A percentile compares a stretch with the other conserved stretches of the same genome.
These are phyloP conservation scores for Yamadazyma sp. DNA, from an alignment of 805 yeast genomes.

Conservation along the genomic window DNA sequence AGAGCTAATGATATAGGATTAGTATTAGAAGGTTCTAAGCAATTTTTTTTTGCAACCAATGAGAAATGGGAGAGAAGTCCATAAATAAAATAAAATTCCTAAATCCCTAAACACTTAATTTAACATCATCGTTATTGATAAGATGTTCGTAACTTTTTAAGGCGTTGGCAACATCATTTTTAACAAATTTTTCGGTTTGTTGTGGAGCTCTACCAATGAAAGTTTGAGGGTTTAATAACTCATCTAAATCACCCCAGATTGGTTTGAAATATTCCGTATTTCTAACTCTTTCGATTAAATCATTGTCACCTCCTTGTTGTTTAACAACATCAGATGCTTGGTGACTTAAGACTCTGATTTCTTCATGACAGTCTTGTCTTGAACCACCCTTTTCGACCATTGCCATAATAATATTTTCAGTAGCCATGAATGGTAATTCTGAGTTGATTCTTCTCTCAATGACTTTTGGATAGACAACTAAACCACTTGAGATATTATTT, in stretches of 20 bases:
- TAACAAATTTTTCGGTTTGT: conserved; percentile 92
- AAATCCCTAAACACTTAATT: conserved; percentile 66
- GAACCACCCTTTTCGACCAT: conserved; percentile 98
- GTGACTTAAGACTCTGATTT: conserved; percentile 93
- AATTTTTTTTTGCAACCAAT: no score
- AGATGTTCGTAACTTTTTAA: conserved; percentile 59
- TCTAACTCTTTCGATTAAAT: conserved; percentile 83
- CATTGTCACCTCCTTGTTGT: conserved; percentile 98
- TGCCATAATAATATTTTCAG: conserved; percentile 98
- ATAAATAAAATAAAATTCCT: no score
- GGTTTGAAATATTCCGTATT: conserved; percentile 81
- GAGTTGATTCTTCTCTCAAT: conserved; percentile 93
- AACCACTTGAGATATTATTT: conserved; percentile 88
- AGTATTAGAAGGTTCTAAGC: no score
- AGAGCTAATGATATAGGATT: no score
- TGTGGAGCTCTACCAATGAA: conserved; percentile 98
- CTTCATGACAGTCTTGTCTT: conserved; percentile 98
- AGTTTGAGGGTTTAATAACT: conserved; percentile 83
- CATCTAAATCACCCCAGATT: conserved; percentile 78
- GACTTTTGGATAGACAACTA: conserved; percentile 98
- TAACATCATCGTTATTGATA: conserved; percentile 66
- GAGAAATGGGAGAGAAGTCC: no score
- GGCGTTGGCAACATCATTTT: conserved; percentile 80
- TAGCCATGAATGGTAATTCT: conserved; percentile 99
- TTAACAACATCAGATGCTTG: conserved; percentile 97